Conservation (phyloP, 441 rosid genomes). For the Brassica hybrid region DNA sequence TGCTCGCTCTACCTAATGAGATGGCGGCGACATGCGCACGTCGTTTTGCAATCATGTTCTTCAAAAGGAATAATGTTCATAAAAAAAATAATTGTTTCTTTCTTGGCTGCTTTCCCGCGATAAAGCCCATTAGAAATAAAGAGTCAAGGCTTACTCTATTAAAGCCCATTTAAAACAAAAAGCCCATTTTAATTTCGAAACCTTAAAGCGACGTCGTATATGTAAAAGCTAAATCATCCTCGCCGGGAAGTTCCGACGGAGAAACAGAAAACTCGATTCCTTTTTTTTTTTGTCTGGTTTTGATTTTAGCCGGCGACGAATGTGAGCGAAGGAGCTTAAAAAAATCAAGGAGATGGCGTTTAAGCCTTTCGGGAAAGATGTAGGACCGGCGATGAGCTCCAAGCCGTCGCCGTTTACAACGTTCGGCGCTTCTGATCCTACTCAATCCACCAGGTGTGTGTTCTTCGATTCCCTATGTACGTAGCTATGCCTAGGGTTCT, state of each 20-base stretch:
- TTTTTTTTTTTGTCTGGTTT: not conserved
- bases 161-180: not conserved
- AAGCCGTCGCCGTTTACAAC: slow-evolving; percentile 42
- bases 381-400: slow-evolving; percentile 51
- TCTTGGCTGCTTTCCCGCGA: not conserved
- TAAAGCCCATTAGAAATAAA: not conserved
- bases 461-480: not conserved
- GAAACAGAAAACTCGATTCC: slow-evolving; percentile 20
- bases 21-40: slow-evolving; percentile 48
- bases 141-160: not conserved
- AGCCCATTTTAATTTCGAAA: not conserved
- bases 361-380: slow-evolving; percentile 62
- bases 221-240: not conserved
- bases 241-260: slow-evolving; percentile 27
- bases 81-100: not conserved
- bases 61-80: not conserved
- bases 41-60: slow-evolving; percentile 21
- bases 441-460: slow-evolving; percentile 28
- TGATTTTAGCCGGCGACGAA: slow-evolving; percentile 29
- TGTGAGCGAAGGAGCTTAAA: slow-evolving; percentile 1
- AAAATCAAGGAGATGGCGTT: slow-evolving; percentile 36
- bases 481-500: not conserved
- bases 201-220: not conserved
- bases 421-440: slow-evolving; percentile 49
- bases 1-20: slow-evolving; percentile 40